A percentile compares a stretch with the other conserved stretches of the same genome.
phyloP scores from a whole-genome alignment of 345 rosid genomes.

The Turritis glabra region DNA sequence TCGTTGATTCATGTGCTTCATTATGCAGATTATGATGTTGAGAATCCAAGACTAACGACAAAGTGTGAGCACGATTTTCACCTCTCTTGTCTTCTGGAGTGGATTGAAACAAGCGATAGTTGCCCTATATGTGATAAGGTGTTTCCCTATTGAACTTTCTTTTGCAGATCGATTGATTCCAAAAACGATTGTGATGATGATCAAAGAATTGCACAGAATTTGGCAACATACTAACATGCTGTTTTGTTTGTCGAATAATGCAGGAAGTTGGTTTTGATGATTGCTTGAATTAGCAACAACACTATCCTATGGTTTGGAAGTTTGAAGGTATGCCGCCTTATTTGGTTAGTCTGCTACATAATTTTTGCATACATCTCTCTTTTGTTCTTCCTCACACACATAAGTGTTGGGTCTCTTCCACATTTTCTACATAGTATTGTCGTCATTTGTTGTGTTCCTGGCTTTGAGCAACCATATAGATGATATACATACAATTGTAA shows the following conservation, averaged over 20 bases:
- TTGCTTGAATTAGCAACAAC: constrained; percentile 27
- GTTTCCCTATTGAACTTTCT: constrained; percentile 2
- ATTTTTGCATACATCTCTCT: background rate
- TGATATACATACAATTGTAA: constrained; percentile 25
- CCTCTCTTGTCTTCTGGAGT: constrained; percentile 81
- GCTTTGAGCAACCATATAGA: constrained; percentile 7
- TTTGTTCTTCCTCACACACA: constrained; percentile 3
- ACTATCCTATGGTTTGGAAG: constrained; percentile 3
- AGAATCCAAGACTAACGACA: constrained; percentile 79
- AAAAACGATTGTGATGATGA: background rate
- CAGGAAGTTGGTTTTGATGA: constrained; percentile 32
- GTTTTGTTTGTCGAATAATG: background rate
- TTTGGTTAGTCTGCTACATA: constrained; percentile 25
- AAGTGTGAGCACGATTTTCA: constrained; percentile 87
- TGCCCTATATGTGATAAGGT: constrained; percentile 97
- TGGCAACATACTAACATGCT: background rate
- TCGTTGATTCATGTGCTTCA: constrained; percentile 4
- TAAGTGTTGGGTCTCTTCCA: constrained; percentile 7
- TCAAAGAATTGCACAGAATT: background rate
- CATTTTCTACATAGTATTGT: background rate
- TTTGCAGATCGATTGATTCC: background rate
- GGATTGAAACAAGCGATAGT: constrained; percentile 88
- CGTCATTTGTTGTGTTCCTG: background rate
- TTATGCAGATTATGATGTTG: constrained; percentile 69
- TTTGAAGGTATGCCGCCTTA: constrained; percentile 3